phyloP scores from a whole-genome alignment of 2,329 filamentous ascomycete species.

The Tolypocladium ovalisporum region DNA sequence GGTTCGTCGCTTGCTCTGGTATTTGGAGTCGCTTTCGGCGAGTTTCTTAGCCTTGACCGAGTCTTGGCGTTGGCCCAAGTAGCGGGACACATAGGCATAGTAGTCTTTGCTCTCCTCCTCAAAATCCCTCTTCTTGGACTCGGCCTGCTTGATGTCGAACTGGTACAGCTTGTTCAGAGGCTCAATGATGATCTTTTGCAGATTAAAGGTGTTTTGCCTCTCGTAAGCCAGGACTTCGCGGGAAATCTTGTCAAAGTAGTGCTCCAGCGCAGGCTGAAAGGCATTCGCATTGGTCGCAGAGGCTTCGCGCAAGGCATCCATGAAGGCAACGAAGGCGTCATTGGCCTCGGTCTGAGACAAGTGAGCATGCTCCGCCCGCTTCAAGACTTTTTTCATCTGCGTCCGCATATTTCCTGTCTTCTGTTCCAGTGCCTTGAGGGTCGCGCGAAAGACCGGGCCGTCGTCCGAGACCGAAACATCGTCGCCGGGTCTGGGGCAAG shows the following conservation, averaged over 20 bases:
- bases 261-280: slow-evolving; percentile 91
- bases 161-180: slow-evolving; percentile 87
- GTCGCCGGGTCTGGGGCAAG: slow-evolving; percentile 73
- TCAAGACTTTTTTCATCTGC: slow-evolving; percentile 93
- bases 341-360: slow-evolving; percentile 74
- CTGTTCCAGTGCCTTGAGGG: slow-evolving; percentile 91
- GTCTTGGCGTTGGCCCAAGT: slow-evolving; percentile 92
- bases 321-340: slow-evolving; percentile 70
- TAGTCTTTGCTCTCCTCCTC: slow-evolving; percentile 99
- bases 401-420: slow-evolving; percentile 90
- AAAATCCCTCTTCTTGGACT: slow-evolving; percentile 93
- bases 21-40: slow-evolving; percentile 89
- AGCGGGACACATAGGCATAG: slow-evolving; percentile 88
- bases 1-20: slow-evolving; percentile 83
- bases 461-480: slow-evolving; percentile 81
- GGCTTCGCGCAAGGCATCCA: slow-evolving; percentile 77
- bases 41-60: slow-evolving; percentile 96
- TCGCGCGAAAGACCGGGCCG: slow-evolving; percentile 89
- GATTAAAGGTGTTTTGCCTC: slow-evolving; percentile 67
- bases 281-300: slow-evolving; percentile 88
- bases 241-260: slow-evolving; percentile 97
- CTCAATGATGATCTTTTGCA: slow-evolving; percentile 91
- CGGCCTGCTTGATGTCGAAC: slow-evolving; percentile 93
- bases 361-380: slow-evolving; percentile 83
- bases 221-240: slow-evolving; percentile 84